phyloP scores from a whole-genome alignment of 257 asterid species.

The Dorcoceras hygrometricum region DNA sequence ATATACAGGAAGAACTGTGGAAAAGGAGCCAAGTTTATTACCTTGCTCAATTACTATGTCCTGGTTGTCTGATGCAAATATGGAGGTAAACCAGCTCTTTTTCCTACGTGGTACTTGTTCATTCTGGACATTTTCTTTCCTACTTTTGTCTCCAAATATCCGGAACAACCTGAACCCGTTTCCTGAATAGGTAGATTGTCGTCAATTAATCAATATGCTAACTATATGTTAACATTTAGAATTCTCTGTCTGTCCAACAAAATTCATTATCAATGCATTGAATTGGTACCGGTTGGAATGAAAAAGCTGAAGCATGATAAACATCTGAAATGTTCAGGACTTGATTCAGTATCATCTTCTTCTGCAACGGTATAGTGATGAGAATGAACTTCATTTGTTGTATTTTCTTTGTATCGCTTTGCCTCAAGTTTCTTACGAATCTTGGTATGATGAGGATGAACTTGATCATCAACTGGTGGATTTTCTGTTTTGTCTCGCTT shows the following conservation, averaged over 20 bases:
- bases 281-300: conserved; percentile 59
- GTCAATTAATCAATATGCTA: conserved; percentile 2
- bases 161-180: conserved; percentile 53
- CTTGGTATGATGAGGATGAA: conserved; percentile 19
- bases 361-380: background rate
- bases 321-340: conserved; percentile 81
- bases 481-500: conserved; percentile 46
- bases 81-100: conserved; percentile 57
- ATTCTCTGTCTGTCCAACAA: background rate
- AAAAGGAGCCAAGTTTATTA: conserved; percentile 27
- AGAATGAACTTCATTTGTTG: no score
- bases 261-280: background rate
- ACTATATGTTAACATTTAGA: background rate
- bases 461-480: conserved; percentile 24
- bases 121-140: conserved; percentile 28
- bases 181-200: conserved; percentile 39
- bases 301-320: conserved; percentile 88
- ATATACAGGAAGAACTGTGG: background rate
- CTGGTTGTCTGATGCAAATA: conserved; percentile 42
- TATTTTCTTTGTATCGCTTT: no score
- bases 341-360: conserved; percentile 37
- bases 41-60: conserved; percentile 52
- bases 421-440: no score
- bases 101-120: conserved; percentile 36
- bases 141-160: conserved; percentile 38